A percentile compares a stretch with the other conserved stretches of the same genome.
These are phyloP conservation scores for Trichoderma sp. DNA, from an alignment of 2,329 filamentous ascomycete genomes.

Conservation along the genomic window DNA sequence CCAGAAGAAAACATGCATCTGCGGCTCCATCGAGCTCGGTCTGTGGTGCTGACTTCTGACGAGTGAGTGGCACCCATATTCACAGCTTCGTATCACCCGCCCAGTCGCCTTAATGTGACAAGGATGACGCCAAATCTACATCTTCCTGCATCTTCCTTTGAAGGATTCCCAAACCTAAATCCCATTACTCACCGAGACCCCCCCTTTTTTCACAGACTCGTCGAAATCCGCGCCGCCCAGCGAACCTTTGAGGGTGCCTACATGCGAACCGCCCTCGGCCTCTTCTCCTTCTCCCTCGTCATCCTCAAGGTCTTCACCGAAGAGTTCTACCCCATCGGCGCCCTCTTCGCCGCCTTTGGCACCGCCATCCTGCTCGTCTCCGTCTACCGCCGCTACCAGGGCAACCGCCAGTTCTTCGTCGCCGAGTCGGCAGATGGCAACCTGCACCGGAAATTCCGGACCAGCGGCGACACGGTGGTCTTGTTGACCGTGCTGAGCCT, in stretches of 20 bases:
- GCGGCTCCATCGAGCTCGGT: constrained; percentile 80
- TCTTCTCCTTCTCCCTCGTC: constrained; percentile 93
- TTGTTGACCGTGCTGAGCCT: constrained; percentile 61
- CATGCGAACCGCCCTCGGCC: constrained; percentile 88
- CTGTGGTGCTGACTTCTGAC: constrained; percentile 76
- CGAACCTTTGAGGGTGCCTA: constrained; percentile 97
- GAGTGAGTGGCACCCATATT: constrained; percentile 58
- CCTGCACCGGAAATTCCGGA: constrained; percentile 60
- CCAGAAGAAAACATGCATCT: constrained; percentile 76
- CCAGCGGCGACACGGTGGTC: constrained; percentile 65
- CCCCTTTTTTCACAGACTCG: constrained; percentile 59
- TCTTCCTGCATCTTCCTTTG: background rate
- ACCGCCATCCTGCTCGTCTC: constrained; percentile 81
- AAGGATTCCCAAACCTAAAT: background rate
- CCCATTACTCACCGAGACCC: background rate
- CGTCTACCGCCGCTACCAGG: constrained; percentile 84
- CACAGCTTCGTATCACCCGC: background rate
- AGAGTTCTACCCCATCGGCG: constrained; percentile 97
- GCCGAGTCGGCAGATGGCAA: constrained; percentile 40
- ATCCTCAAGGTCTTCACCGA: constrained; percentile 91
- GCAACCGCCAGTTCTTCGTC: constrained; percentile 91
- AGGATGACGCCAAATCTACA: background rate
- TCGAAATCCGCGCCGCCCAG: constrained; percentile 93
- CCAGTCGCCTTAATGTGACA: background rate
- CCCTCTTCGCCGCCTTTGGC: constrained; percentile 90